Evolutionary conservation across 345 rosid genomes (phyloP).

Genomic region (Sonneratia caseolaris): DNA sequence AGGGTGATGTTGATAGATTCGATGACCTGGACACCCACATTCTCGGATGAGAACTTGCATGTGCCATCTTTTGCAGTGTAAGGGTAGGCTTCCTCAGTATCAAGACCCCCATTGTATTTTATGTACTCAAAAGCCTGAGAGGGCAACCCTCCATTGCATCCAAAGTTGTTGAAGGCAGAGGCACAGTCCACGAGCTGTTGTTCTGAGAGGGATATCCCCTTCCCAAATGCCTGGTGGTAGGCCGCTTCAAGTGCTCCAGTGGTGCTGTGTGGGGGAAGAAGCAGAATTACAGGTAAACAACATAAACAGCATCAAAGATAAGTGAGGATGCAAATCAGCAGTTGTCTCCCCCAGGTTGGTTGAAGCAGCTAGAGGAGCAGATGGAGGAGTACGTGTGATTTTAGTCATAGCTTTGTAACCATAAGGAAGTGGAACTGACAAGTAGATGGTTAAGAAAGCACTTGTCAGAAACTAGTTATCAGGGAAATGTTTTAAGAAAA

Average conservation of each 20-base stretch:
- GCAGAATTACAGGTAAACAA: not conserved
- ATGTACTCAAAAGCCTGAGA: conserved; percentile 97
- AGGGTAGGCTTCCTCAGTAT: conserved; percentile 84
- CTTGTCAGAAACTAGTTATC: not conserved
- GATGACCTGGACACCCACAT: conserved; percentile 58
- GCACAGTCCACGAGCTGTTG: conserved; percentile 99
- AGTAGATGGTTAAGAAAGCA: not conserved
- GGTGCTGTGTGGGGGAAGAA: conserved; percentile 35
- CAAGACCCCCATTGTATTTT: conserved; percentile 87
- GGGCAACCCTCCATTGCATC: conserved; percentile 92
- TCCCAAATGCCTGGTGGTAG: conserved; percentile 83
- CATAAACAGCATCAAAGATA: not conserved
- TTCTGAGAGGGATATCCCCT: conserved; percentile 74
- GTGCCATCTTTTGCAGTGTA: conserved; percentile 47
- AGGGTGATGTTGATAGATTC: conserved; percentile 79
- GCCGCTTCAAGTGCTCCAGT: conserved; percentile 99
- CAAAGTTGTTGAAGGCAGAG: conserved; percentile 72
- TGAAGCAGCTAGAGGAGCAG: not conserved
- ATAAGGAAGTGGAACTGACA: not conserved
- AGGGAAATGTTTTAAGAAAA: not conserved
- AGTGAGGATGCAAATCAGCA: not conserved
- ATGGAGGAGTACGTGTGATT: not conserved
- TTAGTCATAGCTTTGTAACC: not conserved
- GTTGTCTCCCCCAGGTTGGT: not conserved
- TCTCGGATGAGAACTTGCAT: conserved; percentile 74